Evolutionary conservation across 75 land plant genomes (phyloP), one percentile per base, ranked within the genome.

Genomic region (Azolla pinnata): DNA sequence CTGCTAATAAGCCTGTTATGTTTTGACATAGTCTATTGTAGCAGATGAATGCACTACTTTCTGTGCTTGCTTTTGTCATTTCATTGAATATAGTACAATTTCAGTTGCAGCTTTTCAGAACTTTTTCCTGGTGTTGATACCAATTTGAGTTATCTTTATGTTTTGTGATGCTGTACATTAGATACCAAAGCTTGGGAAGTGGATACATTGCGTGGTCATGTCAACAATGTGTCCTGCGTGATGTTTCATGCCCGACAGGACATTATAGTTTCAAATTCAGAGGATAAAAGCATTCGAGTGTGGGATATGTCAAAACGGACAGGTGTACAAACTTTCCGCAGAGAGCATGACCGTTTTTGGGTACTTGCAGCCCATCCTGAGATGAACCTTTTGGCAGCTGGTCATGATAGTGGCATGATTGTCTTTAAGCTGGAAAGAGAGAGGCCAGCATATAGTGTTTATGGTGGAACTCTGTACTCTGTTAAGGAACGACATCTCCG

Each of bases 121-220:
- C 57, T 29, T 23, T 29, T 12, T 18, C 20, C 29, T 61, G 24
- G 29, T 46, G 31, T 62, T 62, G 23, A 5, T 28, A 0, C 57
- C 29, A 31, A 23, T 60, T 47, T 23, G 12, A 38, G 14, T 38
- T 33, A n/a, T n/a, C n/a, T 50, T 58, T 49, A 33, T 47, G 10
- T 30, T 28, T 31, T 26, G 17, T 38, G 1, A 12, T 60, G 40
- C 75, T n/a, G n/a, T n/a, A n/a, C n/a, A n/a, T n/a, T n/a, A 84
- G 87, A 84, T 66, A 81, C 87, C 10, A 84, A 81, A 72, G 87
- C 87, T 46, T 84, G 87, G 87, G 87, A 84, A 67, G 87, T 84
- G 48, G 87, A 81, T 44, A 84, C 85, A 18, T 61, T 84, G 57
- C 67, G 87, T 21, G 87, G 87, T 2, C 87, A 81, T 49, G 65